Evolutionary conservation across 805 yeast genomes (phyloP), one percentile per base, ranked within the genome.

Genomic region (Ogataea siamensis): DNA sequence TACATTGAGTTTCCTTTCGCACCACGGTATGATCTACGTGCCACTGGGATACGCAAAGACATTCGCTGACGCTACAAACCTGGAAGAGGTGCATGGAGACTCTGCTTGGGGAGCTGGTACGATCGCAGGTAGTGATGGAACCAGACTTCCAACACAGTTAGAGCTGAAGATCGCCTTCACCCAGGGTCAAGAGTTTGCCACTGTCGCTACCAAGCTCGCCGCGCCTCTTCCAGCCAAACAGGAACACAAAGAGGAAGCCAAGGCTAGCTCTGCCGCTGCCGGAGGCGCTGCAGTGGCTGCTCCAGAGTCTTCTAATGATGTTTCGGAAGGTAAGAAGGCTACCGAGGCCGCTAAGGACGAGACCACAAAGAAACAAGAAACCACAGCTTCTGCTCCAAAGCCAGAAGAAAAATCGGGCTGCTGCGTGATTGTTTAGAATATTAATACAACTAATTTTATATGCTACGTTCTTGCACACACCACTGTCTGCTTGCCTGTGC

Each of bases 91-190:
- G 40, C 89, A 82, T 57, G 95, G 94, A 54, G 82, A 83, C 53
- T 76, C 89, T 39, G 76, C 95, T 37, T 87, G 87, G 83, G 94
- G 94, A 64, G 87, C 95, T 29, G 93, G 91, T 57, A 68, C 85
- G 41, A 70, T 73, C 49, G 87, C 95, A 23, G 91, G 83, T 48
- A 66, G 77, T 16, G 87, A 82, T 55, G 95, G 94, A 51, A 74
- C 87, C 28, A 80, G 91, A 70, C 63, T 60, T 48, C 83, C 88
- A 30, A 57, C 78, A 39, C 74, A 66, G 35, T 63, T 77, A 47
- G 95, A 86, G 68, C 67, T 76, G 62, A 69, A 71, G 50, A 56
- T 81, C 45, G 89, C 84, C 38, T 61, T 59, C 37, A 68, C 66
- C 47, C 95, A 86, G 68, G 95, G 94, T 64, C 63, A 68, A 54